These are phyloP conservation scores for Rhizophora apiculata DNA, from an alignment of 345 rosid species.

Conservation along the genomic window DNA sequence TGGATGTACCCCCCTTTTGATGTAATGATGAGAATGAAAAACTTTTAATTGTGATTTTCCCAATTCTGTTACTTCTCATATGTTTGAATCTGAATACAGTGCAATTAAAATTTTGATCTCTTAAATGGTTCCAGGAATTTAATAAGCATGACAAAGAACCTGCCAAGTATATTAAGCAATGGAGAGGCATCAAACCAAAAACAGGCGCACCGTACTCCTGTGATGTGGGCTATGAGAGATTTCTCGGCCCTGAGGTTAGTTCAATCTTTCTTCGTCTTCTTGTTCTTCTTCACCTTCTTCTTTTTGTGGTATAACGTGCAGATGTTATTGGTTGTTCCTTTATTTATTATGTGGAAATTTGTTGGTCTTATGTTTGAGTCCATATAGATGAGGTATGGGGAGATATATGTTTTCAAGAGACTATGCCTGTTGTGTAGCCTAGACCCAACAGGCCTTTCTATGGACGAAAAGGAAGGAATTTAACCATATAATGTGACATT, in stretches of 20 bases:
- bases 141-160: constrained; percentile 99
- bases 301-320: no score
- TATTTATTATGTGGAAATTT: no score
- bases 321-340: no score
- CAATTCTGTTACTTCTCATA: background rate
- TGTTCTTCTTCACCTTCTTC: background rate
- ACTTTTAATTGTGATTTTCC: background rate
- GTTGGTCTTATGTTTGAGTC: no score
- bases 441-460: no score
- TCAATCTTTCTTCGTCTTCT: background rate
- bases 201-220: constrained; percentile 97
- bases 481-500: no score
- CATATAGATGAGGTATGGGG: no score
- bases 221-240: constrained; percentile 93
- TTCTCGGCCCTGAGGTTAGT: constrained; percentile 96
- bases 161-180: constrained; percentile 76
- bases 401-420: no score
- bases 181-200: constrained; percentile 92
- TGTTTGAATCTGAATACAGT: constrained; percentile 1
- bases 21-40: constrained; percentile 3
- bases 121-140: constrained; percentile 61
- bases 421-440: no score
- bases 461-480: no score
- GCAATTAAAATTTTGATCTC: background rate
- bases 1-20: background rate